Evolutionary conservation across 331 rosid genomes (phyloP).

Genomic region (Telfairia occidentalis): DNA sequence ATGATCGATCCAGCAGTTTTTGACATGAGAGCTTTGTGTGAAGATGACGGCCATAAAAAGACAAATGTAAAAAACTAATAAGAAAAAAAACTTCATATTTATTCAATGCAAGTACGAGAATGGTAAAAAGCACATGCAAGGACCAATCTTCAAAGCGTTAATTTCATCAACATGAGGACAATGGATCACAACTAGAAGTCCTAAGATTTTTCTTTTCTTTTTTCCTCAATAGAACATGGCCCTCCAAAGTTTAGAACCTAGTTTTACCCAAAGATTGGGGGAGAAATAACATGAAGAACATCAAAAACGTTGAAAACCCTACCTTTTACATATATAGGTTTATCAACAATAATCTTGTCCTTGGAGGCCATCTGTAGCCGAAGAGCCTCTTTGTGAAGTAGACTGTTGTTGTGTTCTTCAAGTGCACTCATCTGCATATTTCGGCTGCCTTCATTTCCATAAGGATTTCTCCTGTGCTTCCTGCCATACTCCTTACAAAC

Average conservation of each 20-base stretch:
- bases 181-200: background rate
- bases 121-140: background rate
- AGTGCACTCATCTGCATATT: conserved; percentile 99
- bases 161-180: background rate
- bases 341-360: conserved; percentile 75
- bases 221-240: background rate
- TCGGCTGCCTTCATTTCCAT: conserved; percentile 98
- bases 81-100: background rate
- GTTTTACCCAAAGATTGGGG: background rate
- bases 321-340: conserved; percentile 94
- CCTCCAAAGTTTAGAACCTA: background rate
- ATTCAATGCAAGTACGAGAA: background rate
- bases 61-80: conserved; percentile 14
- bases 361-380: conserved; percentile 96
- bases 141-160: background rate
- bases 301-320: conserved; percentile 16
- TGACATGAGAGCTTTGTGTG: conserved; percentile 74
- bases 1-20: conserved; percentile 95
- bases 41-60: conserved; percentile 28
- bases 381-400: conserved; percentile 99
- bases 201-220: background rate
- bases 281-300: background rate
- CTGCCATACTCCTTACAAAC: conserved; percentile 95
- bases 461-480: conserved; percentile 97
- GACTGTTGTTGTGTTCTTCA: conserved; percentile 92